Evolutionary conservation across 163 green algal genomes (phyloP).

Genomic region (Volvox carteri): DNA sequence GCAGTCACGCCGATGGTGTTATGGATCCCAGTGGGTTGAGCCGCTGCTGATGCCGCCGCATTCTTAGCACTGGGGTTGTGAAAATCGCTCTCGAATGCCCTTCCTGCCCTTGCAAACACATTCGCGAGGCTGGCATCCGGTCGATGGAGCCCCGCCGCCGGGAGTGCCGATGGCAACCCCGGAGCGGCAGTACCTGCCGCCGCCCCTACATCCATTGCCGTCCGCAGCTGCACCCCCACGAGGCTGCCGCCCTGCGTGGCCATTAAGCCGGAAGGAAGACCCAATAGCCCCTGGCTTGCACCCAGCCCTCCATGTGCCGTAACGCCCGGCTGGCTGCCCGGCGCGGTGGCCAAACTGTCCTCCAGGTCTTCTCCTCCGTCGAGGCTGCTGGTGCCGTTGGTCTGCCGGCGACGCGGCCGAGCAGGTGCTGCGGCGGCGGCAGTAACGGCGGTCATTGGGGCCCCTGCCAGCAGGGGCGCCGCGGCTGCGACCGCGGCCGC

Average conservation of each 20-base stretch:
- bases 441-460: background rate
- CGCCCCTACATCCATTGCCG: too few relatives aligned
- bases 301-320: too few relatives aligned
- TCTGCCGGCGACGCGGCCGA: background rate
- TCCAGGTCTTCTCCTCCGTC: constrained; percentile 6
- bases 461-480: background rate
- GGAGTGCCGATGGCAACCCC: background rate
- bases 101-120: background rate
- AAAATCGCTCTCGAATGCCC: background rate
- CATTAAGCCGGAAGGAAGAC: too few relatives aligned
- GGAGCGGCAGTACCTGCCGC: background rate
- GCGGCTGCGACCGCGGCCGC: background rate
- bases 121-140: background rate
- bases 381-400: background rate
- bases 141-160: background rate
- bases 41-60: background rate
- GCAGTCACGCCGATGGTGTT: background rate
- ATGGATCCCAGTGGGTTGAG: background rate
- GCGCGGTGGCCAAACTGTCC: background rate
- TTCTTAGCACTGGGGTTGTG: background rate
- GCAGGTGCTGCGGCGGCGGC: background rate
- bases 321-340: constrained; percentile 34
- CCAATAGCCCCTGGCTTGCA: too few relatives aligned
- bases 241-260: too few relatives aligned
- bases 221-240: too few relatives aligned